Evolutionary conservation across 352 stramenopile species (phyloP), one percentile per base, ranked within the genome.

Genomic region (Hyaloperonospora brassicae): DNA sequence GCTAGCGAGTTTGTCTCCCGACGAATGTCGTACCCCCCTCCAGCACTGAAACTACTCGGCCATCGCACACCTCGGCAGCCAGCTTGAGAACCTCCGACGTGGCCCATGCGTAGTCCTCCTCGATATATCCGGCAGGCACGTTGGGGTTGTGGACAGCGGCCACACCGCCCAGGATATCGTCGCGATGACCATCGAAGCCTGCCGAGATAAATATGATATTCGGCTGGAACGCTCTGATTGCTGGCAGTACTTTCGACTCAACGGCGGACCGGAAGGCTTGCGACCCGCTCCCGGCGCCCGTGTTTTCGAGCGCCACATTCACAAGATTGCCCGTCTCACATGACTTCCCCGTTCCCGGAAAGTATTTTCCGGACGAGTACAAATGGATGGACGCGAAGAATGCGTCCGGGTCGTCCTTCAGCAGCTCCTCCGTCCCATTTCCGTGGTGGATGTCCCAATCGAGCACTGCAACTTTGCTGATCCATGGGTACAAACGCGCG

Each of bases 381-480:
- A 93, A 44, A 50, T 93, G 83, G 39, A 93, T 85, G 2, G 83
- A 93, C 14, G 75, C 73, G 51, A 93, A 93, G 59, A 93, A 91
- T 5, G 74, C 77, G 47, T 90, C 75, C n/a, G 79, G 64, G 41
- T 91, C 83, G 40, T 87, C 79, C 38, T 81, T 79, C 13, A 95
- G 70, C 38, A 95, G 51, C 62, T 95, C 85, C 43, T 99, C 96
- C 2, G 96, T 99, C 35, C 97, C 97, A 73, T 99, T 99, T 31
- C 97, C 88, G 60, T 99, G 96, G 63, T 99, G 96, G 23, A 99
- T 97, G 65, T 99, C 97, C 86, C 98, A 99, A 69, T 99, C 97
- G 24, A 99, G 77, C 51, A 99, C 96, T 1, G 95, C 96, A 31
- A 98, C 75, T 53, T 96, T 95, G 31, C 81, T 76, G 46, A 98